Conservation (phyloP, 148 eudicot species). For the Selenicereus undatus region DNA sequence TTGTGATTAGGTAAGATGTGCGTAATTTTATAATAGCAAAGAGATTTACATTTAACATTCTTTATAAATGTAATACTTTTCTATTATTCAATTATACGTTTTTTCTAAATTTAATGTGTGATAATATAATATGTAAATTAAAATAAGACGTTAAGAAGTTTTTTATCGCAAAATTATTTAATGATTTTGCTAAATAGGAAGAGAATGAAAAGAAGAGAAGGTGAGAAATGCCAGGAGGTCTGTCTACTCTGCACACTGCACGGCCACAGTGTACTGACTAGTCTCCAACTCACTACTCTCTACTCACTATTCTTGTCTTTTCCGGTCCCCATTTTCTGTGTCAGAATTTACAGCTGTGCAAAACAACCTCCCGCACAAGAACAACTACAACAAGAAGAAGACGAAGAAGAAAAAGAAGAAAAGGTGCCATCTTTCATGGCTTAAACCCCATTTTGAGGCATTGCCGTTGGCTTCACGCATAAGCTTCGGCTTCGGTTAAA, state of each 20-base stretch:
- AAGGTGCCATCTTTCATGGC: not conserved
- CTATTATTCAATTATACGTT: too few relatives aligned
- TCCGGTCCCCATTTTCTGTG: not conserved
- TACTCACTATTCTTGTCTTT: not conserved
- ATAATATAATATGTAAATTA: too few relatives aligned
- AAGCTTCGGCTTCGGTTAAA: not conserved
- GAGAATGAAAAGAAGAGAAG: not conserved
- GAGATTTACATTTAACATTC: too few relatives aligned
- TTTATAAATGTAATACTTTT: too few relatives aligned
- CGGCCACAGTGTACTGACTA: not conserved
- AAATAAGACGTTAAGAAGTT: too few relatives aligned
- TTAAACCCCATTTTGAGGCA: not conserved
- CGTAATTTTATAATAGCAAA: too few relatives aligned
- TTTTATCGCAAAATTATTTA: too few relatives aligned
- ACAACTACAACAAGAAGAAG: not conserved
- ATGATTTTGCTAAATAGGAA: too few relatives aligned
- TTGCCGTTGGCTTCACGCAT: conserved; percentile 36
- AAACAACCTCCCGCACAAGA: not conserved
- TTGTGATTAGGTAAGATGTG: too few relatives aligned
- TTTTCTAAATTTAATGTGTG: too few relatives aligned
- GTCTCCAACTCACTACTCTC: not conserved
- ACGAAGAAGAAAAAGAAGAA: not conserved
- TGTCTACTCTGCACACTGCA: not conserved
- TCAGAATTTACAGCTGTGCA: not conserved
- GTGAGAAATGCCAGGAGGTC: not conserved